These are phyloP conservation scores for Malassezia sp. DNA, from an alignment of 1,284 basidiomycete genomes.

Conservation along the genomic window DNA sequence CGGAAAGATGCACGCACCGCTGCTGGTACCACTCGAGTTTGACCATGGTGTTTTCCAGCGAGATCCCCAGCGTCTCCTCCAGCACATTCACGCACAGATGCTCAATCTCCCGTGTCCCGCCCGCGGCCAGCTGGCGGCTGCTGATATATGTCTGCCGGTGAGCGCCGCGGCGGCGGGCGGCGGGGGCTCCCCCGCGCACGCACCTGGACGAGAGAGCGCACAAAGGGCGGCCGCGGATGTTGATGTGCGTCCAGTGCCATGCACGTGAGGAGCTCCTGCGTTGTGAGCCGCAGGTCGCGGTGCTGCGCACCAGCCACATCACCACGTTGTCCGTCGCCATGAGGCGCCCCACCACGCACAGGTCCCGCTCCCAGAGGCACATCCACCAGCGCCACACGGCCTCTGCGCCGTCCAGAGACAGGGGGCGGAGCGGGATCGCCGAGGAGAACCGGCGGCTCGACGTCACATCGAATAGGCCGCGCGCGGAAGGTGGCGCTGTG, in stretches of 20 bases:
- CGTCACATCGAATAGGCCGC: constrained; percentile 8
- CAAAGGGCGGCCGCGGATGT: constrained; percentile 7
- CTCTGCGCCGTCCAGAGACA: not conserved
- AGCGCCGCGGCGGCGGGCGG: too few species aligned
- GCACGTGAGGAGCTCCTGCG: not conserved
- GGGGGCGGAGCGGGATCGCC: constrained; percentile 6
- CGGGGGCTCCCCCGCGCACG: too few species aligned
- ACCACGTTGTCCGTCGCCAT: not conserved
- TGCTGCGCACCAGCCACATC: not conserved
- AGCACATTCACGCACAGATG: not conserved
- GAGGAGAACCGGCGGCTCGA: constrained; percentile 12
- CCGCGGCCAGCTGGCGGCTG: not conserved
- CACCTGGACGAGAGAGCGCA: constrained; percentile 10
- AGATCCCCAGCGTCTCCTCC: not conserved
- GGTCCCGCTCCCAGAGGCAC: not conserved
- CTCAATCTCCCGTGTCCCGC: constrained; percentile 5
- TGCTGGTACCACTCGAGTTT: constrained; percentile 8
- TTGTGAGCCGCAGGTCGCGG: not conserved
- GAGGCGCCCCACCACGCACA: not conserved
- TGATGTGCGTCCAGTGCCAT: not conserved
- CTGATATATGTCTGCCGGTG: not conserved
- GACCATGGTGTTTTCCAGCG: constrained; percentile 1
- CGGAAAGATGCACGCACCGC: too few species aligned
- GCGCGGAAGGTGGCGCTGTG: not conserved
- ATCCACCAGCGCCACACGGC: constrained; percentile 1